Percentiles rank a stretch among this genome's conserved stretches.
phyloP scores from a whole-genome alignment of 2,329 filamentous ascomycete genomes.

The Diplodia mutila region DNA sequence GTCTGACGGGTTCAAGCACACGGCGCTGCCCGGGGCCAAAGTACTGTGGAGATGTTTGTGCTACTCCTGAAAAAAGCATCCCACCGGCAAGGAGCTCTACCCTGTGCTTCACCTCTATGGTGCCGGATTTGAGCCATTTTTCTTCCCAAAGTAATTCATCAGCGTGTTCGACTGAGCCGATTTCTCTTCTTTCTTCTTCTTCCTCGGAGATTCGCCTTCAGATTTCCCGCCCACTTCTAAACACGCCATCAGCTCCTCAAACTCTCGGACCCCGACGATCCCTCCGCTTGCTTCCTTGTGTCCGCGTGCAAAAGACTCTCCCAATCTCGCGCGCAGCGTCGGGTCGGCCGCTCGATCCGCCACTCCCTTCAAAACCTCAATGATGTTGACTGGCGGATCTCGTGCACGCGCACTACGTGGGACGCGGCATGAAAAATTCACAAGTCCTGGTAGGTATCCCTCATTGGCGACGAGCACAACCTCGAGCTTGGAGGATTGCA shows the following conservation, averaged over 20 bases:
- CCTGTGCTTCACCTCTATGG: not conserved
- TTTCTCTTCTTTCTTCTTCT: conserved; percentile 38
- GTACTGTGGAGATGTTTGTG: not conserved
- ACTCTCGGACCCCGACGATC: conserved; percentile 62
- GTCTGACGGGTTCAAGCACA: not conserved
- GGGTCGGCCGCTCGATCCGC: conserved; percentile 44
- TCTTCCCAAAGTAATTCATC: conserved; percentile 59
- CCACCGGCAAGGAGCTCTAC: not conserved
- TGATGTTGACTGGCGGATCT: conserved; percentile 65
- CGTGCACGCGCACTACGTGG: conserved; percentile 58
- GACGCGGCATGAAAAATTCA: conserved; percentile 70
- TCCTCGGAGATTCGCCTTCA: conserved; percentile 35
- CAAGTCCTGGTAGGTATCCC: conserved; percentile 64
- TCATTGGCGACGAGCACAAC: conserved; percentile 70
- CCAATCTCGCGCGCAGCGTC: conserved; percentile 55
- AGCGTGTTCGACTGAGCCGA: conserved; percentile 57
- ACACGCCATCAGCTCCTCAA: conserved; percentile 65
- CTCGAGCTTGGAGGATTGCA: conserved; percentile 63
- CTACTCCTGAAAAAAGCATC: not conserved
- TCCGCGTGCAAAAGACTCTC: conserved; percentile 67
- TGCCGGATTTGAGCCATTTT: conserved; percentile 9
- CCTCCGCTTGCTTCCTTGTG: conserved; percentile 71
- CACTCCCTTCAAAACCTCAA: conserved; percentile 59
- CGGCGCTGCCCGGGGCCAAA: not conserved
- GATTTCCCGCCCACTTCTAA: conserved; percentile 63